Conservation (phyloP, 768 basidiomycete species). For the Suillus plorans region DNA sequence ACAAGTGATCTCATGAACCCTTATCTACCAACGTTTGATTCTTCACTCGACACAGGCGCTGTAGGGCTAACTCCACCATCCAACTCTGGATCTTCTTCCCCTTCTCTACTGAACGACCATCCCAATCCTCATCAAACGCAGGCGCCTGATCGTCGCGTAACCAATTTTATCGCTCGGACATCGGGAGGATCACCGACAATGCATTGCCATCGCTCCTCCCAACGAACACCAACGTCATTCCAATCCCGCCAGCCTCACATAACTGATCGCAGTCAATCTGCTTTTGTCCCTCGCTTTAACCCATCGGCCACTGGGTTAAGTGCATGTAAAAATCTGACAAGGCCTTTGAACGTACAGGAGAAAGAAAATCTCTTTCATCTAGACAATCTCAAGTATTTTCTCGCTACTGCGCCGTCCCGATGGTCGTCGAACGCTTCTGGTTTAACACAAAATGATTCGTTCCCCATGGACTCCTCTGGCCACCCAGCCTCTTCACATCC, state of each 20-base stretch:
- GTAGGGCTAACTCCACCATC: neutral
- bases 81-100: neutral
- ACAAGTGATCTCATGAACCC: slow-evolving; percentile 1
- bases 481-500: slow-evolving; percentile 64
- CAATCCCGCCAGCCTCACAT: neutral
- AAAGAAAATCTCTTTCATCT: slow-evolving; percentile 72
- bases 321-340: slow-evolving; percentile 24
- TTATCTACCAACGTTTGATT: neutral
- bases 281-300: slow-evolving; percentile 12
- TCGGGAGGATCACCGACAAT: neutral
- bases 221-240: neutral
- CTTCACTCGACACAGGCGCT: neutral
- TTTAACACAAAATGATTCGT: slow-evolving; percentile 14
- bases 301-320: slow-evolving; percentile 27
- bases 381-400: slow-evolving; percentile 85
- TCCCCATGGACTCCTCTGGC: slow-evolving; percentile 22
- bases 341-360: slow-evolving; percentile 64
- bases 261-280: slow-evolving; percentile 3
- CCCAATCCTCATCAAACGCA: slow-evolving; percentile 1
- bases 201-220: neutral
- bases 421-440: slow-evolving; percentile 50
- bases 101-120: neutral
- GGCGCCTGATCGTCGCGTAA: neutral
- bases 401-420: slow-evolving; percentile 78
- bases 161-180: neutral